Base-by-base conservation (phyloP, 306 rosid species). In the Trifolium fragiferum region DNA sequence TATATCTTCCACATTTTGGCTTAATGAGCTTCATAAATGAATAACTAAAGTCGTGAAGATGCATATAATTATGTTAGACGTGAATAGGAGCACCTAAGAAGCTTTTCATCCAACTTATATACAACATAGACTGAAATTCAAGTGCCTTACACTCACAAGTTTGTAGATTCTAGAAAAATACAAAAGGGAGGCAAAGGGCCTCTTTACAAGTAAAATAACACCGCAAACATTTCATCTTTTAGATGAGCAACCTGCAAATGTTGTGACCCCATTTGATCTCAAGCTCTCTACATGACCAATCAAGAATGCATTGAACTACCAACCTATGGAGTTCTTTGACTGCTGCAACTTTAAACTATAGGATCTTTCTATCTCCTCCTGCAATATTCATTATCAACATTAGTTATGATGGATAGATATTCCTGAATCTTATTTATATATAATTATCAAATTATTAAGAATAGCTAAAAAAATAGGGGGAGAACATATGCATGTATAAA, bases 321-420 rank as follows among this genome's bases (percentile, higher is more conserved):
- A 87, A 82, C 74, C 84, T 33, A 86, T 66, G 67, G 80, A 72
- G 79, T 81, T 85, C 86, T 86, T 87, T 4, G 90, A 83, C 54
- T 76, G 89, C 83, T 85, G 92, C 82, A 92, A 73, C 83, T 89
- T 87, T 2, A 84, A 63, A 33, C 60, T 86, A 32, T 77, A 66
- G 64, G 79, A 77, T 51, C 51, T 73, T 41, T 77, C 79, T 38
- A 82, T 82, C 50, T 81, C 85, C n/a, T 60, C 76, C 79, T 77
- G 76, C 73, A 38, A 23, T 38, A 59, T 70, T 69, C 55, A 54
- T 62, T 50, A 69, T 53, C 43, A 3, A 49, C 7, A 4, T 11
- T 7, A 68, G 40, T 44, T 55, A 77, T 33, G 15, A 68, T 35
- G 11, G 15, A 68, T 35, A 43, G 8, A 46, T 38, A 68, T 13